Conservation (phyloP, 106 monocot genomes). For the Triglochin maritima region DNA sequence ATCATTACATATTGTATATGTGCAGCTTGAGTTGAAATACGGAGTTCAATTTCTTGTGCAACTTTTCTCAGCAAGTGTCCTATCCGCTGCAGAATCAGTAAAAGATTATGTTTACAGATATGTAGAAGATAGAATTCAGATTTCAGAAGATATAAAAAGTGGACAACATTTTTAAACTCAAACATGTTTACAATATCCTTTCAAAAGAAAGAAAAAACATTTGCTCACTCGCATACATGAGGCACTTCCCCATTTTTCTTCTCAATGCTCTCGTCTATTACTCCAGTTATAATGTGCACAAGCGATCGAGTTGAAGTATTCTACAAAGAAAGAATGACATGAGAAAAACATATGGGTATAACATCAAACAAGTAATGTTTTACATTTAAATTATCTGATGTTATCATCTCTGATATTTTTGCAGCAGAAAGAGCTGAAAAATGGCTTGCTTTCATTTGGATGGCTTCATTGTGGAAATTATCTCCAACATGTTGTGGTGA, state of each 20-base stretch:
- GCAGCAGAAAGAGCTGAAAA: constrained; percentile 69
- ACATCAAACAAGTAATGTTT: constrained; percentile 8
- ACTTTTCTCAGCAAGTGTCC: constrained; percentile 45
- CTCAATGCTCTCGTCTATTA: constrained; percentile 74
- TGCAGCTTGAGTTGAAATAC: constrained; percentile 51
- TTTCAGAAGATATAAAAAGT: too few relatives aligned
- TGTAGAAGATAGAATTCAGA: neutral
- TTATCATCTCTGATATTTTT: constrained; percentile 75
- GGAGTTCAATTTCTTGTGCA: constrained; percentile 58
- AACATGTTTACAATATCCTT: too few relatives aligned
- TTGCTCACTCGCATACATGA: constrained; percentile 54
- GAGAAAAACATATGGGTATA: constrained; percentile 4
- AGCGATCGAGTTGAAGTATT: constrained; percentile 83
- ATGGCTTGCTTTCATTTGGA: constrained; percentile 53
- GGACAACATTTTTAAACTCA: too few relatives aligned
- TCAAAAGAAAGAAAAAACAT: neutral
- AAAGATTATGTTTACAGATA: neutral
- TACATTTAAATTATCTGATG: constrained; percentile 82
- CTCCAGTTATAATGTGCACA: constrained; percentile 54
- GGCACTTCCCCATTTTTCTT: constrained; percentile 67
- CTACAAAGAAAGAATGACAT: constrained; percentile 23
- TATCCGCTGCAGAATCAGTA: constrained; percentile 30
- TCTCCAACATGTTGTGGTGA: constrained; percentile 37
- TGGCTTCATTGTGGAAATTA: constrained; percentile 51
- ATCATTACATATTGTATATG: constrained; percentile 58